A percentile compares a stretch with the other conserved stretches of the same genome.
Conservation (phyloP, 1,284 basidiomycete species). For the Moesziomyces globuligerus region DNA sequence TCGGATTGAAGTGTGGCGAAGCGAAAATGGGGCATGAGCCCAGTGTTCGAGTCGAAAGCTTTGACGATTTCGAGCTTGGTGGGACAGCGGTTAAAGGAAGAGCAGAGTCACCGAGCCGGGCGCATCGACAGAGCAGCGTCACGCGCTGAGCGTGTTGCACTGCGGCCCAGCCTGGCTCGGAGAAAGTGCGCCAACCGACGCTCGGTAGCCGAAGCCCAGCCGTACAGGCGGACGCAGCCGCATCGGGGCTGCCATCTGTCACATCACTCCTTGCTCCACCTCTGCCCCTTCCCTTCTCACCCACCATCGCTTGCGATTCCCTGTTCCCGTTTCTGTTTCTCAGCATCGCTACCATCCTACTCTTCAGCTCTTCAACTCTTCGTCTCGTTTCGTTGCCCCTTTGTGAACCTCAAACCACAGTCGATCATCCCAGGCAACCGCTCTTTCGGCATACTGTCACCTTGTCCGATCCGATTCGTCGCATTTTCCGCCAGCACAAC, state of each 20-base stretch:
- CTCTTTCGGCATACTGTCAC: neutral
- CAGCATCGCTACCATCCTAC: neutral
- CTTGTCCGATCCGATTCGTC: neutral
- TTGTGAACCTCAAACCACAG: neutral
- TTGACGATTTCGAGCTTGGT: neutral
- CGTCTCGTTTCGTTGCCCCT: neutral
- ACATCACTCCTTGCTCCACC: neutral
- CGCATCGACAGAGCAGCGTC: too few relatives aligned
- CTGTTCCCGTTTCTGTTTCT: neutral
- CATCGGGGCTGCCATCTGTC: neutral
- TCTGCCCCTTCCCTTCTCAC: too few relatives aligned
- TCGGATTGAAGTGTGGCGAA: slow-evolving; percentile 16
- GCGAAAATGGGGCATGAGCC: neutral
- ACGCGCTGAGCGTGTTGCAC: neutral
- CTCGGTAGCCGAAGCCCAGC: neutral
- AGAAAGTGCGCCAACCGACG: neutral
- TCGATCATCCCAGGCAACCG: neutral
- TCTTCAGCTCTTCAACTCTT: neutral
- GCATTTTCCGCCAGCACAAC: neutral
- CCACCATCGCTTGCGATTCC: neutral
- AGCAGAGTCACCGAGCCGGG: too few relatives aligned
- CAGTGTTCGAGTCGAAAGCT: neutral
- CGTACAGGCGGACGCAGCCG: neutral
- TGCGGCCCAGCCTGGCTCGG: neutral
- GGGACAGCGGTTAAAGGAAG: neutral